A percentile compares a stretch with the other conserved stretches of the same genome.
These are phyloP conservation scores for Macrophomina pseudophaseolina DNA, from an alignment of 2,329 filamentous ascomycete genomes.

Conservation along the genomic window DNA sequence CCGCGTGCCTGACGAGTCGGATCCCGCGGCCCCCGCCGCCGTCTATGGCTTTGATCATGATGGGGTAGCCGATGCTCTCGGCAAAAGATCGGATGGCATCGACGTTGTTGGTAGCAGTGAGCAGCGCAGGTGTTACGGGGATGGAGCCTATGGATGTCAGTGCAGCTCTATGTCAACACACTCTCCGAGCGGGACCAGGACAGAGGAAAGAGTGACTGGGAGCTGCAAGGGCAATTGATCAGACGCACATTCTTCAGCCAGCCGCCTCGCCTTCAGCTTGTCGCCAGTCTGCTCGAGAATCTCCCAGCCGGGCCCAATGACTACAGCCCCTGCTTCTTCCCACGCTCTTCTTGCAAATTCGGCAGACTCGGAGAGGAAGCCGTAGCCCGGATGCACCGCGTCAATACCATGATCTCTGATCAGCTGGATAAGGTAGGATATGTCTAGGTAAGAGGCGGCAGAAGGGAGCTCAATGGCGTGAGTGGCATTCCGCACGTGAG, in stretches of 20 bases:
- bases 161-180: background rate
- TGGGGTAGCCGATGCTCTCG: slow-evolving; percentile 55
- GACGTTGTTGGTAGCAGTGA: slow-evolving; percentile 49
- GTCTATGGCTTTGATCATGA: slow-evolving; percentile 70
- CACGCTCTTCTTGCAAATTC: slow-evolving; percentile 57
- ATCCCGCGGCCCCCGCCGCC: slow-evolving; percentile 67
- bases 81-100: slow-evolving; percentile 63
- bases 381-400: slow-evolving; percentile 64
- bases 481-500: slow-evolving; percentile 59
- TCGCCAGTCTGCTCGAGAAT: slow-evolving; percentile 62
- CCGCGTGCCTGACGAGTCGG: slow-evolving; percentile 54
- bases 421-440: slow-evolving; percentile 54
- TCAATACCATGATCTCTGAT: slow-evolving; percentile 58
- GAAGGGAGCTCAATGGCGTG: slow-evolving; percentile 58
- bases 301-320: slow-evolving; percentile 63
- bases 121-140: slow-evolving; percentile 57
- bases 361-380: slow-evolving; percentile 65
- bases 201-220: too few relatives aligned
- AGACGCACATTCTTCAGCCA: slow-evolving; percentile 55
- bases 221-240: background rate
- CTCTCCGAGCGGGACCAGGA: background rate
- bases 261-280: slow-evolving; percentile 58
- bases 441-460: slow-evolving; percentile 59
- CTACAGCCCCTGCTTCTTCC: slow-evolving; percentile 53
- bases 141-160: slow-evolving; percentile 44